Conservation (phyloP, 2,329 filamentous ascomycete species). For the Diaporthe australafricana region DNA sequence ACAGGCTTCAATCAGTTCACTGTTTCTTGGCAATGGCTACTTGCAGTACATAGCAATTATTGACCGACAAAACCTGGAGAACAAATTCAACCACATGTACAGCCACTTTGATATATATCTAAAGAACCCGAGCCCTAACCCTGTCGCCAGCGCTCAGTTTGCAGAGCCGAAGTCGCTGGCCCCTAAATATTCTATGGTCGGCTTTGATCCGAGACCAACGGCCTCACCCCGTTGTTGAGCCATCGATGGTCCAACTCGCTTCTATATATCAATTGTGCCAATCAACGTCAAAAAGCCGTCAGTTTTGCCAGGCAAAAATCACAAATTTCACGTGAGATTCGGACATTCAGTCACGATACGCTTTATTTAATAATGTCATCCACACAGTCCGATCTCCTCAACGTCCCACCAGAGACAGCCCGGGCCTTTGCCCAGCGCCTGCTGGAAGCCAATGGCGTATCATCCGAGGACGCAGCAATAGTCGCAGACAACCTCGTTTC, state of each 20-base stretch:
- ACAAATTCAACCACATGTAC: no score
- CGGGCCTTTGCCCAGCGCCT: constrained; percentile 62
- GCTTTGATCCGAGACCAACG: constrained; percentile 7
- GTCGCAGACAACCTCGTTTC: constrained; percentile 77
- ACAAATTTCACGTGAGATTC: background rate
- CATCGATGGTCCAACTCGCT: background rate
- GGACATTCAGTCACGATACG: no score
- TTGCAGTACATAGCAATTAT: background rate
- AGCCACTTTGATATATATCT: background rate
- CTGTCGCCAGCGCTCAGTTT: background rate
- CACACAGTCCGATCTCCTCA: constrained; percentile 23
- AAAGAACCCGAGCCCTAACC: background rate
- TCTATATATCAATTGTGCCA: background rate
- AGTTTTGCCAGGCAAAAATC: background rate
- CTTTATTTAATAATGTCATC: constrained; percentile 11
- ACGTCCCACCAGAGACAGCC: constrained; percentile 35
- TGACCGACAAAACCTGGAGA: background rate
- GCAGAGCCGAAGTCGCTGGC: background rate
- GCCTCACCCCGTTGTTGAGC: background rate
- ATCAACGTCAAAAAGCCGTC: background rate
- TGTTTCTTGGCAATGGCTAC: background rate
- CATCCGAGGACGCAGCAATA: constrained; percentile 67
- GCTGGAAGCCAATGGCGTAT: constrained; percentile 71
- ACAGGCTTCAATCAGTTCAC: background rate
- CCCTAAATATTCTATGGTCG: background rate